These are phyloP conservation scores for Populus hybrid DNA, from an alignment of 441 rosid genomes.

Conservation along the genomic window DNA sequence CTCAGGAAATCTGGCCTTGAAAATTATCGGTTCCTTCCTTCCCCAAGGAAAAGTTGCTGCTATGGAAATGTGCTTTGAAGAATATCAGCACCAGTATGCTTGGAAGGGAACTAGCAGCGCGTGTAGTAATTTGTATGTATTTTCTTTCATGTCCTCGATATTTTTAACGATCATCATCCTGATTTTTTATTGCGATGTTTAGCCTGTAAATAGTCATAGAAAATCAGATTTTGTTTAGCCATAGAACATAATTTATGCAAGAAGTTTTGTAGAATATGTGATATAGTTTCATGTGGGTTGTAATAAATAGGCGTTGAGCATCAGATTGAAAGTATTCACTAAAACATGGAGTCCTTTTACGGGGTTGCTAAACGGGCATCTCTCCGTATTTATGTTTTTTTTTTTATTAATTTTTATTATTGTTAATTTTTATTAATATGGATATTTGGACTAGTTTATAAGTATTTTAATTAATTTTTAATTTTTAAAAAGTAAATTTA, in stretches of 20 bases:
- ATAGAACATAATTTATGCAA: not conserved
- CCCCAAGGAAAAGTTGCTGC: not conserved
- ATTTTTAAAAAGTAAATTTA: too few relatives aligned
- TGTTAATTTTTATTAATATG: too few relatives aligned
- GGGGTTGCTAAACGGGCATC: too few relatives aligned
- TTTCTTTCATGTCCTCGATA: not conserved
- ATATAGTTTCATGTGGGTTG: not conserved
- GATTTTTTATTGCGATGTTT: constrained; percentile 7
- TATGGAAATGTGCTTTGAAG: not conserved
- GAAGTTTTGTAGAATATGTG: constrained; percentile 15
- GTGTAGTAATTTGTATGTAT: constrained; percentile 25
- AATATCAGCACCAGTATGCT: not conserved
- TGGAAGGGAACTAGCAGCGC: constrained; percentile 12
- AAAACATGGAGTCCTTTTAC: too few relatives aligned
- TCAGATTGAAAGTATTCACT: not conserved
- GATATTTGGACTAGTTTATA: too few relatives aligned
- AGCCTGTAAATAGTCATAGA: too few relatives aligned
- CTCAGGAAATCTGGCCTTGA: not conserved
- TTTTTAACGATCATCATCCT: not conserved
- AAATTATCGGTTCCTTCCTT: not conserved
- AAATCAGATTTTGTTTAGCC: too few relatives aligned
- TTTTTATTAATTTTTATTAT: too few relatives aligned
- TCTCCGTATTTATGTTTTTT: too few relatives aligned
- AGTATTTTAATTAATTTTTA: too few relatives aligned
- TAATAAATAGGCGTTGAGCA: not conserved